phyloP scores from a whole-genome alignment of 1,139 yeast species.

The Pneumocystis murina region DNA sequence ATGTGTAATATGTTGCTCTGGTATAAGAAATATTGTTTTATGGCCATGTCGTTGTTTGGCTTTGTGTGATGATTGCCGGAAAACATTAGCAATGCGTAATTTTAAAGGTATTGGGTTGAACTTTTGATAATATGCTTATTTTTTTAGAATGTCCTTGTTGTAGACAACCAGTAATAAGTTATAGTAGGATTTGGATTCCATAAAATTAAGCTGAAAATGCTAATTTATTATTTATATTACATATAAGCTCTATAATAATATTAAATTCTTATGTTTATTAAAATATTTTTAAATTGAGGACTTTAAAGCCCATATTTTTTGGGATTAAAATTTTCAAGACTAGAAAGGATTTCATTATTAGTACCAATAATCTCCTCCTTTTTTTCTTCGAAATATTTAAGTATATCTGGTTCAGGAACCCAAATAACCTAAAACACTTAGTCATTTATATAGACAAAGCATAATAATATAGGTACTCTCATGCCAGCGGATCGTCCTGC shows the following conservation, averaged over 20 bases:
- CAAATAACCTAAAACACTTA: constrained; percentile 42
- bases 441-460: neutral
- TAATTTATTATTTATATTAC: neutral
- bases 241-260: neutral
- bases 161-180: neutral
- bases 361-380: constrained; percentile 32
- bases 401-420: constrained; percentile 75
- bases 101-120: neutral
- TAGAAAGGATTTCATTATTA: neutral
- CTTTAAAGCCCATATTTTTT: neutral
- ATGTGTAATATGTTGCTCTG: neutral
- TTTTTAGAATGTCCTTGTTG: neutral
- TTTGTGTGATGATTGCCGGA: neutral
- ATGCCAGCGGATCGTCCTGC: constrained; percentile 82
- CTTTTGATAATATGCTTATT: neutral
- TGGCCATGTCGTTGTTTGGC: neutral
- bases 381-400: constrained; percentile 33
- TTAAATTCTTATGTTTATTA: neutral
- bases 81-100: neutral
- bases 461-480: constrained; percentile 14
- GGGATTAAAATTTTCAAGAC: neutral
- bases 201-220: neutral
- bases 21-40: neutral
- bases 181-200: neutral
- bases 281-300: neutral